Percentiles rank a stretch among this genome's conserved stretches.
phyloP scores from a whole-genome alignment of 176 grass and related monocot species.

The Tillandsia fasciculata region DNA sequence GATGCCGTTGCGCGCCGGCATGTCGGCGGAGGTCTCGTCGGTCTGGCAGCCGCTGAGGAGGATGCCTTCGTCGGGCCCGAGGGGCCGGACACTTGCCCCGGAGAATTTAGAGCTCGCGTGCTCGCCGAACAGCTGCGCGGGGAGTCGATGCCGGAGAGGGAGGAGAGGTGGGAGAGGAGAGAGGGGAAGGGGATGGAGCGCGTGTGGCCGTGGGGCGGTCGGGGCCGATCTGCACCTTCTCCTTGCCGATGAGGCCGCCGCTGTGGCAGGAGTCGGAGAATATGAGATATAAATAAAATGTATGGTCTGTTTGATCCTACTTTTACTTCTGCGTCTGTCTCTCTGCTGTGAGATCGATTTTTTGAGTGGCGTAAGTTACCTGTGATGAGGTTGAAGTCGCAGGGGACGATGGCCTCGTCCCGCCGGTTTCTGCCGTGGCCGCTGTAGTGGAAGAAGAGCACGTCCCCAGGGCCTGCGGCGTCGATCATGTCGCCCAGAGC shows the following conservation, averaged over 20 bases:
- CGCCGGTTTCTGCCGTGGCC: conserved; percentile 82
- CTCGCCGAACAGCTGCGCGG: neutral
- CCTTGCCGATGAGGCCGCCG: conserved; percentile 61
- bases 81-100: conserved; percentile 18
- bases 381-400: conserved; percentile 82
- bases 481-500: conserved; percentile 41
- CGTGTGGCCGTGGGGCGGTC: conserved; percentile 36
- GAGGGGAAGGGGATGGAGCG: conserved; percentile 28
- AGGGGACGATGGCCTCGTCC: conserved; percentile 92
- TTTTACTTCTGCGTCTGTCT: too few relatives aligned
- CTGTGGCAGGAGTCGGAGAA: conserved; percentile 90
- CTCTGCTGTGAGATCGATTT: neutral
- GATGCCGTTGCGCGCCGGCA: conserved; percentile 16
- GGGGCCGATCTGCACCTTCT: conserved; percentile 87
- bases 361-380: conserved; percentile 12
- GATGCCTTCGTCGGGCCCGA: conserved; percentile 37
- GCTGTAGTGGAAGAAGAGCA: conserved; percentile 93
- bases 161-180: neutral
- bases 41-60: conserved; percentile 93
- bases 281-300: conserved; percentile 16
- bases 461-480: conserved; percentile 44
- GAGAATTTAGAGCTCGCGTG: conserved; percentile 30
- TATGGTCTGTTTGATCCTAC: too few relatives aligned
- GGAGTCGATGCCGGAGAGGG: neutral
- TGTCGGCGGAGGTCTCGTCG: conserved; percentile 75